Percentiles rank a stretch among this genome's conserved stretches.
phyloP scores from a whole-genome alignment of 352 stramenopile species.

The Globisporangium radiosum region DNA sequence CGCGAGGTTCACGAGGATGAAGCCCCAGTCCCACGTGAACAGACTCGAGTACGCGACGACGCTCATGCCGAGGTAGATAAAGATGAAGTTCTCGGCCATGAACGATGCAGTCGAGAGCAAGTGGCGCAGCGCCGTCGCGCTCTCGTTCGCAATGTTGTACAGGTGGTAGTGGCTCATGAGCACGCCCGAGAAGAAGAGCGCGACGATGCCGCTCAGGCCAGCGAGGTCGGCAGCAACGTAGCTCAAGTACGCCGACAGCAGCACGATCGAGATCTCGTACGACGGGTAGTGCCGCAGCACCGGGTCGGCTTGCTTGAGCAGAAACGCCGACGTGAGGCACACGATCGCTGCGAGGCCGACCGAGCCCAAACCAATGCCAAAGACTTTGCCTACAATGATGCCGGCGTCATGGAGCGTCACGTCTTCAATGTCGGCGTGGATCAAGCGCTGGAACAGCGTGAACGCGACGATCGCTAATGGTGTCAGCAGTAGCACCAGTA shows the following conservation, averaged over 20 bases:
- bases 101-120: slow-evolving; percentile 76
- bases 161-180: slow-evolving; percentile 86
- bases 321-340: slow-evolving; percentile 71
- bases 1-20: slow-evolving; percentile 68
- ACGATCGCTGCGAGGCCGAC: slow-evolving; percentile 64
- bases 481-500: too few species aligned
- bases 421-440: slow-evolving; percentile 62
- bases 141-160: slow-evolving; percentile 77
- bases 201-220: slow-evolving; percentile 89
- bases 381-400: slow-evolving; percentile 76
- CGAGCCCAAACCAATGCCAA: slow-evolving; percentile 78
- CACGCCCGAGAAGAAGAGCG: slow-evolving; percentile 91
- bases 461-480: slow-evolving; percentile 74
- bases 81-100: slow-evolving; percentile 86
- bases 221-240: slow-evolving; percentile 75
- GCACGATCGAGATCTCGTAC: slow-evolving; percentile 85
- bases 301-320: slow-evolving; percentile 74
- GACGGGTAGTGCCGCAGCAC: slow-evolving; percentile 68
- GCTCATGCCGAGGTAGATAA: slow-evolving; percentile 83
- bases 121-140: slow-evolving; percentile 65
- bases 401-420: slow-evolving; percentile 68
- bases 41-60: slow-evolving; percentile 72
- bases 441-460: slow-evolving; percentile 73
- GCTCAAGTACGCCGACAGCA: slow-evolving; percentile 77
- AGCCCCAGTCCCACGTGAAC: slow-evolving; percentile 82